Percentiles rank a stretch among this genome's conserved stretches.
Conservation (phyloP, 1,284 basidiomycete genomes). For the Ceratobasidium sp. region DNA sequence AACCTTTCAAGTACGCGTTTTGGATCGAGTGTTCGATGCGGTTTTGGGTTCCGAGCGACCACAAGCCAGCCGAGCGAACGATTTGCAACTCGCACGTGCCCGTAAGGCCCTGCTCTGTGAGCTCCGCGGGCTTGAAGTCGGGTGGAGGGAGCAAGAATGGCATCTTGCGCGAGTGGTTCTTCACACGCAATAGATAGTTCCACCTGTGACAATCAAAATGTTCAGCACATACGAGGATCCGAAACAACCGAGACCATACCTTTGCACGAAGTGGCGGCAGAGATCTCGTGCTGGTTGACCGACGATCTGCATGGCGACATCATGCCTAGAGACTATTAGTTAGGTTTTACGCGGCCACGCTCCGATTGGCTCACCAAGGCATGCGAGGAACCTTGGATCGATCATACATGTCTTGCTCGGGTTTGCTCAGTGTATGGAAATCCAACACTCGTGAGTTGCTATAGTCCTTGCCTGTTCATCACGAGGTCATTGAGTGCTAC, state of each 20-base stretch:
- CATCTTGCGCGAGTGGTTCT: conserved; percentile 94
- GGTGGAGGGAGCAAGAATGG: conserved; percentile 95
- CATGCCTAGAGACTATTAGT: conserved; percentile 77
- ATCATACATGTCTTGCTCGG: conserved; percentile 95
- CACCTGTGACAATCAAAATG: conserved; percentile 66
- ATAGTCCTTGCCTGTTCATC: conserved; percentile 84
- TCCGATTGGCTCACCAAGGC: conserved; percentile 82
- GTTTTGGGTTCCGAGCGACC: conserved; percentile 92
- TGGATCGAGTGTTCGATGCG: conserved; percentile 94
- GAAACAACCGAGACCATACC: conserved; percentile 61
- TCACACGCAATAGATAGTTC: conserved; percentile 92
- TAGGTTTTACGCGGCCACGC: background rate
- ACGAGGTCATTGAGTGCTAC: background rate
- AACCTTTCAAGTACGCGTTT: conserved; percentile 92
- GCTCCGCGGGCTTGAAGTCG: conserved; percentile 88
- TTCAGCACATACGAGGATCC: conserved; percentile 51
- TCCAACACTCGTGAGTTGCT: conserved; percentile 91
- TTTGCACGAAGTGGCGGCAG: conserved; percentile 94
- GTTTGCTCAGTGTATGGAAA: conserved; percentile 90
- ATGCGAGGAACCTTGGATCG: conserved; percentile 90
- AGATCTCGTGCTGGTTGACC: conserved; percentile 97
- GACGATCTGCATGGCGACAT: conserved; percentile 94
- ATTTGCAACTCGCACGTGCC: conserved; percentile 99
- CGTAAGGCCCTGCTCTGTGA: conserved; percentile 85
- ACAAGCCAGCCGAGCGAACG: conserved; percentile 93